Base-by-base conservation (phyloP, 1,284 basidiomycete species). In the Fistulina hepatica region DNA sequence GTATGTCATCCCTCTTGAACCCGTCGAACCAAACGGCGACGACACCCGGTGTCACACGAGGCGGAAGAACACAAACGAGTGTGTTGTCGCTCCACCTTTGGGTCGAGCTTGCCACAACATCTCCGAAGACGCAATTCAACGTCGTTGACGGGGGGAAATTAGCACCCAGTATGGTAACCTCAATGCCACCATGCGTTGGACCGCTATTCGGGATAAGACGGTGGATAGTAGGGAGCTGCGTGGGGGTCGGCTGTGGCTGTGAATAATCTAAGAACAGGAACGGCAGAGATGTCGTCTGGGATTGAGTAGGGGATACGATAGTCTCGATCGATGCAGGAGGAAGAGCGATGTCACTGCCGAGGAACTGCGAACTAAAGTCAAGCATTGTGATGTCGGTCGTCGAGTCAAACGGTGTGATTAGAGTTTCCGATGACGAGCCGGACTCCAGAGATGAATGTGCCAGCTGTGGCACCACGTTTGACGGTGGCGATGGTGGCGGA, bases 71-170 rank as follows among this genome's bases (percentile, higher is more conserved):
- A 56, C 94, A 97, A 10, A 97, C 86, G 4, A 97, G 71, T 26
- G 94, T 94, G 50, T 91, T 94, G 44, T 90, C 81, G 51, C 88
- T 90, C 84, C 92, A 97, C 26, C 86, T 73, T 48, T 88, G 82
- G 0, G 92, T 97, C 16, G 80, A 82, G 38, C 78, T 81, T 4
- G 92, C 83, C 2, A 76, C 61, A 5, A 78, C 69, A 45, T 86
- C 88, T 21, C 94, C 94, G 58, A 98, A 98, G 5, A 91, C 64
- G 51, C 90, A 89, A 37, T 80, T 75, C 24, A 85, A 59, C 46
- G 75, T 71, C 40, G 81, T 56, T 26, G 73, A 67, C 0, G 76
- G 65, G 51, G 82, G 73, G 63, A 99, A 97, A 54, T 90, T 84
- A 31, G 82, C 74, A 6, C 95, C 95, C 2, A 97, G 74, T 5